Percentiles rank a stretch among this genome's conserved stretches.
Evolutionary conservation across 1,284 basidiomycete species (phyloP).

Genomic region (Athelia psychrophila): DNA sequence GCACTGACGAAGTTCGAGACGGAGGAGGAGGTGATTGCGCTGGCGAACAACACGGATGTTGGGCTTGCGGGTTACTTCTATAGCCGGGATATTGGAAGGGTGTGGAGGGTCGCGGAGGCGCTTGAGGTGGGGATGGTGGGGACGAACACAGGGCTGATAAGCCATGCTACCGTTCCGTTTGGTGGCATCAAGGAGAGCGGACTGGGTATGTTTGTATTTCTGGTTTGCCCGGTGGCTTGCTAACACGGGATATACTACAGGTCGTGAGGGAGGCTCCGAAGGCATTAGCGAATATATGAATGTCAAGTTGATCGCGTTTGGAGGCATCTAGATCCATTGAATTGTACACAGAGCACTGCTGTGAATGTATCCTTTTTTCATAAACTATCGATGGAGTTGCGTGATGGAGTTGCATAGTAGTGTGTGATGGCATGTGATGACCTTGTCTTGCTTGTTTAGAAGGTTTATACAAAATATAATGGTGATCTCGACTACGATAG

Average conservation of each 20-base stretch:
- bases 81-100: conserved; percentile 85
- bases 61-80: conserved; percentile 96
- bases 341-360: too few species aligned
- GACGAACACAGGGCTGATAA: conserved; percentile 81
- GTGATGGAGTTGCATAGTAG: too few species aligned
- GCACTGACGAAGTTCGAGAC: conserved; percentile 83
- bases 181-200: conserved; percentile 92
- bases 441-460: too few species aligned
- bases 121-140: conserved; percentile 97
- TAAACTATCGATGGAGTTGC: too few species aligned
- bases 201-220: conserved; percentile 42
- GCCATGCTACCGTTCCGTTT: conserved; percentile 85
- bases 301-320: conserved; percentile 77
- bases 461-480: too few species aligned
- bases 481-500: too few species aligned
- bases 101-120: conserved; percentile 97
- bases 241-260: conserved; percentile 27
- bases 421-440: too few species aligned
- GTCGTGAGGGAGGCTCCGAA: conserved; percentile 70
- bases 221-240: conserved; percentile 6
- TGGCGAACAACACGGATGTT: conserved; percentile 83
- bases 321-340: conserved; percentile 42
- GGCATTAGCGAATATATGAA: conserved; percentile 87
- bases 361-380: too few species aligned
- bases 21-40: conserved; percentile 87